Evolutionary conservation across 306 rosid species (phyloP).

Genomic region (Cicer cuneatum): DNA sequence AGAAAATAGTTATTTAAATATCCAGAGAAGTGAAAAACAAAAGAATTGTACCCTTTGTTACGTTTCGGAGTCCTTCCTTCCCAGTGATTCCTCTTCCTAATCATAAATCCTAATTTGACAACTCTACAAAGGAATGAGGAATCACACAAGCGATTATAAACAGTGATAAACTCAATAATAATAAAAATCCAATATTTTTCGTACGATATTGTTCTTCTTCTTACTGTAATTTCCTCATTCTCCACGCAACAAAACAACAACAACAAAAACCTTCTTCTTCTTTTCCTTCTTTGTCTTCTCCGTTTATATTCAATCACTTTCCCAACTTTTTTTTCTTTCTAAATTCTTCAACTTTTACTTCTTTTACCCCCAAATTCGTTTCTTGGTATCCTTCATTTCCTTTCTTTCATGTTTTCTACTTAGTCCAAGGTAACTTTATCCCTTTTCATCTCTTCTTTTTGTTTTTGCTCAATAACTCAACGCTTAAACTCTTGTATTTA

Average conservation of each 20-base stretch:
- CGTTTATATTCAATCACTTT: constrained; percentile 24
- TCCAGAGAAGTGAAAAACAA: background rate
- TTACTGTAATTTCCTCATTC: constrained; percentile 45
- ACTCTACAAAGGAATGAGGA: no score
- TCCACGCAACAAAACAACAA: constrained; percentile 54
- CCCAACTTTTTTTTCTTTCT: constrained; percentile 32
- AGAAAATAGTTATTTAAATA: background rate
- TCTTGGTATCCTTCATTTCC: constrained; percentile 36
- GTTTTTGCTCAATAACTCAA: constrained; percentile 1
- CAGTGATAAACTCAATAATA: background rate
- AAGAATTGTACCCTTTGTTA: background rate
- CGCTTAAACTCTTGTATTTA: background rate
- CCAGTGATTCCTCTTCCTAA: no score
- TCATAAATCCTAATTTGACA: no score
- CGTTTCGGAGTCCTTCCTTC: background rate
- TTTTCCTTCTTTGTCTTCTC: constrained; percentile 34
- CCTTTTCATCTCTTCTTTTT: constrained; percentile 6
- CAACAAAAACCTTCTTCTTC: constrained; percentile 32
- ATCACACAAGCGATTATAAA: no score
- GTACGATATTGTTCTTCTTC: background rate
- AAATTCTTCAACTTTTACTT: constrained; percentile 40
- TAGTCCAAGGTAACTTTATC: constrained; percentile 57
- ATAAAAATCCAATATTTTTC: background rate
- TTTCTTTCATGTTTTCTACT: constrained; percentile 40
- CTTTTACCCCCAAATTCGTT: constrained; percentile 31